Evolutionary conservation across 768 basidiomycete genomes (phyloP).

Genomic region (Psilocybe azurescens): DNA sequence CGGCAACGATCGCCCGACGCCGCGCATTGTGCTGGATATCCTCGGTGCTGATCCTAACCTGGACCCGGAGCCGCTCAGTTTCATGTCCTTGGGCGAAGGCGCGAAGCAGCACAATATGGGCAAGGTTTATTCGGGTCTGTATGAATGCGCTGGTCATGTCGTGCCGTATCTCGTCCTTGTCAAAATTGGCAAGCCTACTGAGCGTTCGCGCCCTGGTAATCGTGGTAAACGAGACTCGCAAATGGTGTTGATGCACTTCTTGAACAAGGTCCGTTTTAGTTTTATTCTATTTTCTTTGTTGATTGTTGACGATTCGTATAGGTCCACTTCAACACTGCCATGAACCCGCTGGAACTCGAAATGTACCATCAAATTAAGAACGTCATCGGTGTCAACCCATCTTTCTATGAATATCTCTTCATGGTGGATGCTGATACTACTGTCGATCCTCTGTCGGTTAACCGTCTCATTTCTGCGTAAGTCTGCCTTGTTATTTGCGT

Average conservation of each 20-base stretch:
- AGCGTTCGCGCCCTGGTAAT: conserved; percentile 93
- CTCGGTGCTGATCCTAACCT: conserved; percentile 92
- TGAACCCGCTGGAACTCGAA: conserved; percentile 97
- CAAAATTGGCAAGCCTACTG: conserved; percentile 95
- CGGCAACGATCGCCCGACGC: conserved; percentile 95
- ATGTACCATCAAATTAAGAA: conserved; percentile 99
- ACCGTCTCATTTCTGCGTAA: conserved; percentile 91
- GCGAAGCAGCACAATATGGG: conserved; percentile 98
- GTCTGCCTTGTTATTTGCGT: conserved; percentile 35
- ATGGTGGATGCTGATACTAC: conserved; percentile 96
- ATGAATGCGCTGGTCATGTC: conserved; percentile 93
- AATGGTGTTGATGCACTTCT: conserved; percentile 94
- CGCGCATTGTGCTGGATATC: conserved; percentile 95
- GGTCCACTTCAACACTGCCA: conserved; percentile 96
- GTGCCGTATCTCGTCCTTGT: conserved; percentile 93
- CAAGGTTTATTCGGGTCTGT: conserved; percentile 95
- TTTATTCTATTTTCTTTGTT: background rate
- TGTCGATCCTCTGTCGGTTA: conserved; percentile 86
- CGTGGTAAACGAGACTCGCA: conserved; percentile 98
- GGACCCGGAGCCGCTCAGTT: conserved; percentile 94
- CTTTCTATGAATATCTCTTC: conserved; percentile 96
- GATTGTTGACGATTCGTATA: conserved; percentile 31
- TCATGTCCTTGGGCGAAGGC: conserved; percentile 92
- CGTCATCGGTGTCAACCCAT: conserved; percentile 98
- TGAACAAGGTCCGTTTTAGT: conserved; percentile 78